phyloP scores from a whole-genome alignment of 1,284 basidiomycete genomes.

The Xanthoconium separans region DNA sequence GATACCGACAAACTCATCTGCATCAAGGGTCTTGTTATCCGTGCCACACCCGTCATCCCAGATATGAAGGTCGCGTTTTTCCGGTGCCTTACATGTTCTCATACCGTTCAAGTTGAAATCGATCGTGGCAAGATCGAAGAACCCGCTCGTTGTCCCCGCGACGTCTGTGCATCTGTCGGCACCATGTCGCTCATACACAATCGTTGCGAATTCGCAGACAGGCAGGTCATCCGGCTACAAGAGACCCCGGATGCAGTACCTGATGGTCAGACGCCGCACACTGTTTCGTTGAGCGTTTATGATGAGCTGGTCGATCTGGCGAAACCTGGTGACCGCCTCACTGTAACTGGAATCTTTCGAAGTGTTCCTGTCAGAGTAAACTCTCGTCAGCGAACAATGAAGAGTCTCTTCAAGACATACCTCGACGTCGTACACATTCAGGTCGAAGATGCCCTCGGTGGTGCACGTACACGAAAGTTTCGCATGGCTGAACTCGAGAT shows the following conservation, averaged over 20 bases:
- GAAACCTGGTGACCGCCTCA: conserved; percentile 93
- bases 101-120: conserved; percentile 94
- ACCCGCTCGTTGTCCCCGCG: conserved; percentile 87
- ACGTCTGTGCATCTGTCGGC: conserved; percentile 84
- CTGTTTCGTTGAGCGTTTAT: conserved; percentile 93
- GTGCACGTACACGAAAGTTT: conserved; percentile 43
- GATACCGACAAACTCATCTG: conserved; percentile 96
- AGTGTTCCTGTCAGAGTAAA: conserved; percentile 93
- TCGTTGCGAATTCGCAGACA: conserved; percentile 92
- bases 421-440: conserved; percentile 93
- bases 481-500: conserved; percentile 58
- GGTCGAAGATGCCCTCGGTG: conserved; percentile 43
- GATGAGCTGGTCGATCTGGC: conserved; percentile 95
- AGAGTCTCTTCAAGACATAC: conserved; percentile 97
- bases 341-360: conserved; percentile 93
- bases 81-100: conserved; percentile 93
- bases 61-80: conserved; percentile 99
- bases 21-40: conserved; percentile 96
- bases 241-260: conserved; percentile 98
- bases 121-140: conserved; percentile 96
- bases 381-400: conserved; percentile 87
- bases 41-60: conserved; percentile 95
- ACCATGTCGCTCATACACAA: conserved; percentile 97
- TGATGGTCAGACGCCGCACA: conserved; percentile 98
- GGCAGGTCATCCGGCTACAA: conserved; percentile 93